phyloP scores from a whole-genome alignment of 345 rosid species.

The Theobroma cacao region DNA sequence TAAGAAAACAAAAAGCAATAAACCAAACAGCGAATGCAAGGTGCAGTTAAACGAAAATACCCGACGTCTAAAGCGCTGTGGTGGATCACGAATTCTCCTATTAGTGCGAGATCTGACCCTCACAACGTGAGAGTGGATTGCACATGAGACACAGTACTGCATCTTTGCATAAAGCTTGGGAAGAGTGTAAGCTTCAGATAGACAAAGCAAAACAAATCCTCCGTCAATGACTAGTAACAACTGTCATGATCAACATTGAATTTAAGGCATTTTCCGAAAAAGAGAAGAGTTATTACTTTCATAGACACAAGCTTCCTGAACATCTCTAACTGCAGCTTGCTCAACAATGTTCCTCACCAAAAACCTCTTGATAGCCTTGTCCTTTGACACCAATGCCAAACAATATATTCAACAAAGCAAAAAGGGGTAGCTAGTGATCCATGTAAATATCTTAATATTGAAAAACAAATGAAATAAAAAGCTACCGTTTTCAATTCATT shows the following conservation, averaged over 20 bases:
- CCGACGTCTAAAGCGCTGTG: slow-evolving; percentile 83
- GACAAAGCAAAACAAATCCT: no score
- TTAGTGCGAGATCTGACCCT: slow-evolving; percentile 81
- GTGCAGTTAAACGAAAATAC: slow-evolving; percentile 24
- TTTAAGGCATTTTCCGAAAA: no score
- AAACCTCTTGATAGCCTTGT: slow-evolving; percentile 84
- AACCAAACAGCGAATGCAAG: not conserved
- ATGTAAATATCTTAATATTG: no score
- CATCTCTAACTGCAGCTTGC: slow-evolving; percentile 90
- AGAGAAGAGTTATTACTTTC: slow-evolving; percentile 24
- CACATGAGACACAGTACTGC: slow-evolving; percentile 92
- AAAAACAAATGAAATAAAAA: no score
- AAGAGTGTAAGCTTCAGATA: slow-evolving; percentile 54
- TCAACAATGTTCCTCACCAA: slow-evolving; percentile 90
- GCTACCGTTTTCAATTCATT: not conserved
- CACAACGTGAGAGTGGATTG: slow-evolving; percentile 87
- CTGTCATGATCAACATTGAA: no score
- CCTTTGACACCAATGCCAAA: slow-evolving; percentile 31
- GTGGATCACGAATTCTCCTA: slow-evolving; percentile 82
- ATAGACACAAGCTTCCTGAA: slow-evolving; percentile 81
- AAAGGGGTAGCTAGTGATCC: not conserved
- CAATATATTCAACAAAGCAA: not conserved
- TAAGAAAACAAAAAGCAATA: no score
- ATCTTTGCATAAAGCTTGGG: slow-evolving; percentile 79
- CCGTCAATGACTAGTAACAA: no score